Percentiles rank a stretch among this genome's conserved stretches.
phyloP scores from a whole-genome alignment of 495 filamentous ascomycete genomes.

The Neurospora sp. region DNA sequence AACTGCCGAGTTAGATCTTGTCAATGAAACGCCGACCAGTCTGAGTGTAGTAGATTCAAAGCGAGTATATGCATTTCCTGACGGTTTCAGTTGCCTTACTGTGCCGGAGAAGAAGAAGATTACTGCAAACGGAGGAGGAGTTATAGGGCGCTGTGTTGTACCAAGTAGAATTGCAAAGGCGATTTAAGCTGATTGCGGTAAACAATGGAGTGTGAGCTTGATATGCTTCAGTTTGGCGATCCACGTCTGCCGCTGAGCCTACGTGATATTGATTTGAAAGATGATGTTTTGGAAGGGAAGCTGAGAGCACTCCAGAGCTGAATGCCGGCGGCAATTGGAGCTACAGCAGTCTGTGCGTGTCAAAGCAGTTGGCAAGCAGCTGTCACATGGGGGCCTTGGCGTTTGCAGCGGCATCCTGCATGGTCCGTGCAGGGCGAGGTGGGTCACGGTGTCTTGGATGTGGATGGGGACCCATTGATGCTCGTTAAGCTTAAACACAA shows the following conservation, averaged over 20 bases:
- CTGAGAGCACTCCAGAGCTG: neutral
- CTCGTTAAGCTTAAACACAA: neutral
- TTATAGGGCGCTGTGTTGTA: neutral
- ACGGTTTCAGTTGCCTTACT: neutral
- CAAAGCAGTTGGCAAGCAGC: neutral
- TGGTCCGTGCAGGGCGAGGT: neutral
- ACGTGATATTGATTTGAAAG: neutral
- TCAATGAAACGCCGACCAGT: neutral
- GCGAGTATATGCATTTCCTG: neutral
- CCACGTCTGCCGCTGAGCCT: neutral
- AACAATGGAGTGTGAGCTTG: neutral
- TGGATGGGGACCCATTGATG: neutral
- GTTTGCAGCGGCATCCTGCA: neutral
- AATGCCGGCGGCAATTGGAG: neutral
- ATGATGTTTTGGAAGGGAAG: neutral
- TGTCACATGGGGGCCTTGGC: neutral
- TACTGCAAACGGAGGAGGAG: neutral
- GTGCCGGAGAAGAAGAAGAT: neutral
- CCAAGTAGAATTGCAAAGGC: neutral
- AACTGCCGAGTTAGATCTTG: neutral
- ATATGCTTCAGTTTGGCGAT: neutral
- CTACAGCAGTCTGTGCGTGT: neutral
- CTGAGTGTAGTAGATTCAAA: neutral
- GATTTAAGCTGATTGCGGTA: neutral
- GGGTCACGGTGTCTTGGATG: neutral